Evolutionary conservation across 1,284 basidiomycete species (phyloP).

Genomic region (Trichosporon inkin): DNA sequence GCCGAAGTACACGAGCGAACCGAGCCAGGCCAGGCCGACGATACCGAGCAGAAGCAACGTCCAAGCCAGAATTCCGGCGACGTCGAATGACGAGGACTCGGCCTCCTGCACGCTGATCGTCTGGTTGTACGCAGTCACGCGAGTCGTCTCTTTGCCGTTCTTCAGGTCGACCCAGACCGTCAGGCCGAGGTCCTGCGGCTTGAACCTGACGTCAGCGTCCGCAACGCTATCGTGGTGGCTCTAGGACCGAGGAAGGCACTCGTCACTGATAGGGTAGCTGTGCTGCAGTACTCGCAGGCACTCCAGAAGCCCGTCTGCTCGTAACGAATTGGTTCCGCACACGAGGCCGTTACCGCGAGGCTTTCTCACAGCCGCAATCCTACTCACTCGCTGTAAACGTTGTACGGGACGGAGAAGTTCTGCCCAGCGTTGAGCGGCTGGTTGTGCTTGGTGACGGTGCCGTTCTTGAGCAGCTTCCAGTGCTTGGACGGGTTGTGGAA

Average conservation of each 20-base stretch:
- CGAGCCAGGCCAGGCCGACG: conserved; percentile 63
- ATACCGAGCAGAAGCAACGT: conserved; percentile 64
- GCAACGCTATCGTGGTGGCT: background rate
- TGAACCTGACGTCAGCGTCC: conserved; percentile 45
- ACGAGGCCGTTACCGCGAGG: no score
- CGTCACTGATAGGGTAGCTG: no score
- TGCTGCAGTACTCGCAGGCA: no score
- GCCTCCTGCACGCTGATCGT: conserved; percentile 79
- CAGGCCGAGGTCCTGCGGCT: conserved; percentile 71
- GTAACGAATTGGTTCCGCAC: no score
- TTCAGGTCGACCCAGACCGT: conserved; percentile 64
- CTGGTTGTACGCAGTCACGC: conserved; percentile 69
- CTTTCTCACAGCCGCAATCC: background rate
- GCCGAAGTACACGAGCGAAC: conserved; percentile 65
- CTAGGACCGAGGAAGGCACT: background rate
- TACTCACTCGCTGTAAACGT: conserved; percentile 78
- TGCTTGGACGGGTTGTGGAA: conserved; percentile 66
- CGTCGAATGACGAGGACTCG: conserved; percentile 69
- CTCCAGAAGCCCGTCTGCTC: no score
- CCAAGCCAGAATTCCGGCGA: conserved; percentile 72
- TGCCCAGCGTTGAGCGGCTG: conserved; percentile 61
- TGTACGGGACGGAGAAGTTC: conserved; percentile 68
- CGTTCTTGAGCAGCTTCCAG: conserved; percentile 60
- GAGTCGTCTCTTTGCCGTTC: conserved; percentile 49
- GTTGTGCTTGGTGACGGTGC: conserved; percentile 61